Base-by-base conservation (phyloP, 805 yeast genomes). In the Vanderwaltozyma verrucispora region DNA sequence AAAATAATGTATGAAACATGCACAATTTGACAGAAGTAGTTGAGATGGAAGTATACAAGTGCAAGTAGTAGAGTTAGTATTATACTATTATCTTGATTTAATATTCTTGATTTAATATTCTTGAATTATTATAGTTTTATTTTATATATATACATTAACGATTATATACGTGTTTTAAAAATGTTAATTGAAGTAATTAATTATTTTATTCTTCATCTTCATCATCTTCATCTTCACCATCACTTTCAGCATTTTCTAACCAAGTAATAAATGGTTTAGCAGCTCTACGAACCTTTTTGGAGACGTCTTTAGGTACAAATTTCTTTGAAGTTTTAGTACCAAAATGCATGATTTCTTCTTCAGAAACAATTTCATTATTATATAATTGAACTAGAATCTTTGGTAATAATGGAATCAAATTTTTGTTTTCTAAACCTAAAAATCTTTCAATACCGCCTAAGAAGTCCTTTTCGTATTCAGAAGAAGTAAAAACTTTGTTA, bases 391-490 rank as follows among this genome's bases (percentile, higher is more conserved):
- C 75, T 52, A 92, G 69, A 45, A 92, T 77, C 62, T 84, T 86
- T 47, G 97, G 92, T 38, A 89, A 72, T 36, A 65, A 52, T 39
- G 80, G 72, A 52, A 86, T 75, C 50, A 87, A 69, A 25, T 71
- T 76, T 30, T 81, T 83, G 51, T 83, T 77, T 54, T 79, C 83
- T 42, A 83, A 63, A 43, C 97, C 97, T 47, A 89, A 66, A 58
- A 84, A 76, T 60, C 97, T 80, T 69, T 92, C 99, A 49, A 92
- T 70, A 46, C 98, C 99, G 52, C 99, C 98, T 43, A 92, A 71
- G 50, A 92, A 75, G 10, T 95, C 85, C 65, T 77, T 81, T 66
- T 92, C 96, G 54, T 76, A 85, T 36, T 75, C 79, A 38, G 68
- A 68, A 36, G 75, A 62, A 32, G 77, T 68, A 27, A 56, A 56